These are phyloP conservation scores for Hypoxylon sp. DNA, from an alignment of 2,329 filamentous ascomycete genomes.

Conservation along the genomic window DNA sequence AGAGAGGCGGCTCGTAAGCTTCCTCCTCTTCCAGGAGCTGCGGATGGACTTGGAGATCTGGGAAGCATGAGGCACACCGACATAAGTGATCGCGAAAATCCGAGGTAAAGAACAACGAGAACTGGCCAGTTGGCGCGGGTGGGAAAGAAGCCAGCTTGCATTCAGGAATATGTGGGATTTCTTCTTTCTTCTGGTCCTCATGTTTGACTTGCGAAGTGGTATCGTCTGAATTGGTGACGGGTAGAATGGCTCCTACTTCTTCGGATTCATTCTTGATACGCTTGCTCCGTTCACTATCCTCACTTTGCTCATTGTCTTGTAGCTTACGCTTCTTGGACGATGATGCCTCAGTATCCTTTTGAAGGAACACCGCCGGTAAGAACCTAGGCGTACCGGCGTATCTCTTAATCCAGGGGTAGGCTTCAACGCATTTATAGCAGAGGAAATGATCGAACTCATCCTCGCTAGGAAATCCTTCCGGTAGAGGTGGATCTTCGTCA, in stretches of 20 bases:
- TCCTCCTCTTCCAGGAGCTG: conserved; percentile 96
- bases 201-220: conserved; percentile 40
- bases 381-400: conserved; percentile 89
- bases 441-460: conserved; percentile 92
- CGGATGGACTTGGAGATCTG: conserved; percentile 76
- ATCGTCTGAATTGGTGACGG: conserved; percentile 27
- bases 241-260: conserved; percentile 33
- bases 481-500: conserved; percentile 77
- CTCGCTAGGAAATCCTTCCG: conserved; percentile 88
- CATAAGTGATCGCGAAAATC: conserved; percentile 88
- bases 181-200: conserved; percentile 44
- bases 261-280: conserved; percentile 64
- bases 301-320: conserved; percentile 64
- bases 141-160: conserved; percentile 77
- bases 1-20: conserved; percentile 91
- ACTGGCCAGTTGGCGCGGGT: conserved; percentile 66
- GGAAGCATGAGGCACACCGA: conserved; percentile 85
- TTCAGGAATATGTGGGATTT: conserved; percentile 36
- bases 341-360: conserved; percentile 45
- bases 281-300: conserved; percentile 62
- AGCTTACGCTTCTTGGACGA: conserved; percentile 76
- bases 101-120: conserved; percentile 87
- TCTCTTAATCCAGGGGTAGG: conserved; percentile 90
- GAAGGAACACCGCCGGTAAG: conserved; percentile 76
- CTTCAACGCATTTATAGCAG: conserved; percentile 93